phyloP scores from a whole-genome alignment of 2,329 filamentous ascomycete species.

The Sarocladium brachiariae region DNA sequence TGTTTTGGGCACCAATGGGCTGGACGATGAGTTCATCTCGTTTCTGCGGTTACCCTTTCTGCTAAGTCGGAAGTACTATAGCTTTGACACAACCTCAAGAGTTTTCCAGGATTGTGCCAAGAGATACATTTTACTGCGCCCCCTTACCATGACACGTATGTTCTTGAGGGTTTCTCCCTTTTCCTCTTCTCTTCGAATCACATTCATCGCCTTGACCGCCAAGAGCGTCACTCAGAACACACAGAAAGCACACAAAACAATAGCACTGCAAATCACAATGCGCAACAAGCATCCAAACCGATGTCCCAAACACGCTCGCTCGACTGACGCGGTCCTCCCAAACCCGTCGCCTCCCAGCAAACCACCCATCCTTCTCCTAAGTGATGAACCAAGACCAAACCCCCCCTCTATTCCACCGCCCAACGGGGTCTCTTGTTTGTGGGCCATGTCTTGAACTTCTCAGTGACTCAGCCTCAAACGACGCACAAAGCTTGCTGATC shows the following conservation, averaged over 20 bases:
- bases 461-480: constrained; percentile 4
- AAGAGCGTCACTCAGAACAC: background rate
- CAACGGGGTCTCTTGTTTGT: constrained; percentile 1
- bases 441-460: constrained; percentile 1
- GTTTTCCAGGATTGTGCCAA: too few species aligned
- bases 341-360: too few species aligned
- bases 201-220: background rate
- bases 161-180: background rate
- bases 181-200: background rate
- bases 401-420: background rate
- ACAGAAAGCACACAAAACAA: too few species aligned
- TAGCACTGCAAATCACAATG: background rate
- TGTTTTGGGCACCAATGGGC: constrained; percentile 1
- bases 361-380: background rate
- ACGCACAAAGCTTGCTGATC: too few species aligned
- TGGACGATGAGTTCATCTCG: background rate
- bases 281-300: too few species aligned
- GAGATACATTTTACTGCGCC: too few species aligned
- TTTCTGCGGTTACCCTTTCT: too few species aligned
- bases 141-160: too few species aligned
- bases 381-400: background rate
- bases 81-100: too few species aligned
- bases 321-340: too few species aligned
- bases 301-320: too few species aligned
- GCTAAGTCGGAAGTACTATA: too few species aligned